Conservation (phyloP, 2,329 filamentous ascomycete species). For the Cladosporium sp. region DNA sequence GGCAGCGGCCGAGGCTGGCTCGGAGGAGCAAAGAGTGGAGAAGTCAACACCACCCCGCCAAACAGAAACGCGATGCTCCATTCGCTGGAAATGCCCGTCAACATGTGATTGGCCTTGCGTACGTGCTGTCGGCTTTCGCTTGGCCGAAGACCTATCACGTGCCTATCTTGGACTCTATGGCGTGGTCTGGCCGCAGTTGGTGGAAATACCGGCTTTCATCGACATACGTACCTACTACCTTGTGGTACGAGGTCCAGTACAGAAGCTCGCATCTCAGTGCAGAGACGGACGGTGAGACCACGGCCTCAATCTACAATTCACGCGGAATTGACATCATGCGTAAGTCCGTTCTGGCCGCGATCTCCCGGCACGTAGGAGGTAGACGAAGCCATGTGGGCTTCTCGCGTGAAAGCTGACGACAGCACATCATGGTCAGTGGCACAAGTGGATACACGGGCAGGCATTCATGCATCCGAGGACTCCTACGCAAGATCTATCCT, state of each 20-base stretch:
- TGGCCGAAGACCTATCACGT: background rate
- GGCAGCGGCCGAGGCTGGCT: background rate
- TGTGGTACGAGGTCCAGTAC: no score
- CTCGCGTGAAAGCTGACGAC: constrained; percentile 6
- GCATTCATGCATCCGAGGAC: background rate
- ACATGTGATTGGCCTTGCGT: background rate
- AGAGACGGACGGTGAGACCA: no score
- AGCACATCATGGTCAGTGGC: background rate
- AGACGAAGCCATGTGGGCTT: background rate
- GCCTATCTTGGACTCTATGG: no score
- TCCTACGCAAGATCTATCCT: background rate
- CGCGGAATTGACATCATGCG: no score
- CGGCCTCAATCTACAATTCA: no score
- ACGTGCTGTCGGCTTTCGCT: background rate
- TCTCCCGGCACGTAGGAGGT: background rate
- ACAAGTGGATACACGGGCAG: background rate
- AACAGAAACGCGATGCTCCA: background rate
- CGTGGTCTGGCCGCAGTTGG: no score
- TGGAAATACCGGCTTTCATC: background rate
- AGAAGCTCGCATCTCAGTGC: no score
- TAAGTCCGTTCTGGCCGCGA: background rate
- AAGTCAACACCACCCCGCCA: background rate
- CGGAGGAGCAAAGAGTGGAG: background rate
- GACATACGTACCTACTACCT: background rate
- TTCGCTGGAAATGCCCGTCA: background rate